Evolutionary conservation across 768 basidiomycete species (phyloP).

Genomic region (Mycena maculata): DNA sequence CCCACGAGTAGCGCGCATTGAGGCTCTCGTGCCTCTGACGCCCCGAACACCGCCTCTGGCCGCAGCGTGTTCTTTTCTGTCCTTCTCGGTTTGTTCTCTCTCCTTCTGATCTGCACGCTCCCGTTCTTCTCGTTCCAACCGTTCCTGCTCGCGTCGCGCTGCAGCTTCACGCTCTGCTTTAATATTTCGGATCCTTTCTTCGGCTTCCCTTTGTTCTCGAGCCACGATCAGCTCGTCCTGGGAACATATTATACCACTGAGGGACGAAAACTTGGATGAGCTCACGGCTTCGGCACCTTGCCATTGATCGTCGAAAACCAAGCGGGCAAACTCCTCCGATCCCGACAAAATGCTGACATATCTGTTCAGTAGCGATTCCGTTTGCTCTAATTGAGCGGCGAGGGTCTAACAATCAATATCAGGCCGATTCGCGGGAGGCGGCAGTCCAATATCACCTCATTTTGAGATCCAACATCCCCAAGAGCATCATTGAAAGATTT

Average conservation of each 20-base stretch:
- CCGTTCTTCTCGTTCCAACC: constrained; percentile 61
- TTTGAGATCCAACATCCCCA: constrained; percentile 71
- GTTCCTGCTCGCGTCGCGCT: constrained; percentile 57
- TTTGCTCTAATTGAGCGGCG: constrained; percentile 74
- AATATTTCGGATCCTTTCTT: constrained; percentile 54
- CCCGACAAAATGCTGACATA: constrained; percentile 76
- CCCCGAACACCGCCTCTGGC: constrained; percentile 72
- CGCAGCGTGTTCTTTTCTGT: constrained; percentile 54
- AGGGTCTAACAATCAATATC: constrained; percentile 59
- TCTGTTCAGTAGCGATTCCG: constrained; percentile 79
- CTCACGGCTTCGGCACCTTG: constrained; percentile 78
- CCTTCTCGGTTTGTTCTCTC: constrained; percentile 56
- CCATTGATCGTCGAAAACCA: constrained; percentile 85
- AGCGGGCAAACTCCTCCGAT: constrained; percentile 73
- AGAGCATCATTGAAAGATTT: constrained; percentile 76
- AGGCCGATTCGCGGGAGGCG: neutral
- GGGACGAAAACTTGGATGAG: constrained; percentile 13
- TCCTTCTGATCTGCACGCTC: constrained; percentile 58
- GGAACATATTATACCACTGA: neutral
- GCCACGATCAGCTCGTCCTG: constrained; percentile 73
- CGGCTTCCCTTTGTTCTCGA: constrained; percentile 59
- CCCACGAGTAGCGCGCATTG: constrained; percentile 61
- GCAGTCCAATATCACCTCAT: constrained; percentile 60
- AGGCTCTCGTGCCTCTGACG: constrained; percentile 78
- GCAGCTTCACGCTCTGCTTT: constrained; percentile 57